These are phyloP conservation scores for Globisporangium canariense DNA, from an alignment of 352 stramenopile genomes.

Conservation along the genomic window DNA sequence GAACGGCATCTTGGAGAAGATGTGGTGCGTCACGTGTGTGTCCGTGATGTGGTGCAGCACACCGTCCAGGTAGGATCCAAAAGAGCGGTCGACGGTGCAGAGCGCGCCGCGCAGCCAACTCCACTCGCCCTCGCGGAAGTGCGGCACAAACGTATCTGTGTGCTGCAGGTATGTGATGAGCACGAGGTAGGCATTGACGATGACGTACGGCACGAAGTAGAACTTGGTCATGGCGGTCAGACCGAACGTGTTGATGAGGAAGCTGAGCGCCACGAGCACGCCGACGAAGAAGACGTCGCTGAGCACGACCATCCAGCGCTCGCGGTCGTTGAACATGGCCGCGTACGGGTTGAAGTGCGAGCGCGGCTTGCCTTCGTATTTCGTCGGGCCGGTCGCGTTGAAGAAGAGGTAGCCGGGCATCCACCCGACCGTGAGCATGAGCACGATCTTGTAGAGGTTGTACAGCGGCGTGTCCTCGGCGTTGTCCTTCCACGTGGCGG, in stretches of 20 bases:
- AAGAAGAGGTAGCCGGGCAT: conserved; percentile 97
- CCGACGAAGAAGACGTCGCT: conserved; percentile 89
- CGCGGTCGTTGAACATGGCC: conserved; percentile 92
- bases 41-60: conserved; percentile 97
- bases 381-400: conserved; percentile 90
- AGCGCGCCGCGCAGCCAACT: conserved; percentile 96
- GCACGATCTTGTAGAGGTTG: conserved; percentile 92
- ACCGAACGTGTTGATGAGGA: conserved; percentile 62
- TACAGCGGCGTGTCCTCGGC: conserved; percentile 94
- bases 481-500: conserved; percentile 59
- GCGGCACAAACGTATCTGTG: conserved; percentile 96
- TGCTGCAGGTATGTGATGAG: conserved; percentile 98
- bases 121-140: conserved; percentile 94
- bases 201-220: conserved; percentile 96
- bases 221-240: conserved; percentile 87
- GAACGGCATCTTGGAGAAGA: conserved; percentile 99
- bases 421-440: conserved; percentile 94
- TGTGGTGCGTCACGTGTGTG: conserved; percentile 98
- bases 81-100: conserved; percentile 97
- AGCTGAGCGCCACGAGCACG: conserved; percentile 53
- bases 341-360: conserved; percentile 96
- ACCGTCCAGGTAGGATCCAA: conserved; percentile 94
- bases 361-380: conserved; percentile 82
- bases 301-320: conserved; percentile 91
- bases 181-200: conserved; percentile 96